Evolutionary conservation across 2,329 filamentous ascomycete genomes (phyloP).

Genomic region (Magnaporthiopsis poae): DNA sequence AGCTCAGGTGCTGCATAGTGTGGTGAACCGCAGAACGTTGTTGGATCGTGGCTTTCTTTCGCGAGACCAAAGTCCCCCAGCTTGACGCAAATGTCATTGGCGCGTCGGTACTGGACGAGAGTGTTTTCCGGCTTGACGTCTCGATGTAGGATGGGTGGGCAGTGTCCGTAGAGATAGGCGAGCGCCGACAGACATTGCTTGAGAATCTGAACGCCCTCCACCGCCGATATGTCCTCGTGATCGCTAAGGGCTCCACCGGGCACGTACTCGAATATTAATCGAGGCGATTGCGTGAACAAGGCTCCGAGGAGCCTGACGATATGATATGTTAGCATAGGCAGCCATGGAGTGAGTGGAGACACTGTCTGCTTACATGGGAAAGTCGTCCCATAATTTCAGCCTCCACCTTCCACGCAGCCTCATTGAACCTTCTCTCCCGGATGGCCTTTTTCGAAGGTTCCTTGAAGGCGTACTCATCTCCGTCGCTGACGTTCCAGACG

Average conservation of each 20-base stretch:
- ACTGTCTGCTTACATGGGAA: not conserved
- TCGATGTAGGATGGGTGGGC: too few species aligned
- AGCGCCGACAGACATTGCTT: not conserved
- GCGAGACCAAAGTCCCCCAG: too few species aligned
- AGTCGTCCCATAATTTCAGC: not conserved
- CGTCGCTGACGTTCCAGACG: not conserved
- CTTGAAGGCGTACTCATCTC: not conserved
- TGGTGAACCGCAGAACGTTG: too few species aligned
- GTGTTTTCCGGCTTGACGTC: too few species aligned
- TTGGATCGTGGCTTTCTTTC: too few species aligned
- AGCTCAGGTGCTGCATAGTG: too few species aligned
- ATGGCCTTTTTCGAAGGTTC: not conserved
- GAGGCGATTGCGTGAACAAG: not conserved
- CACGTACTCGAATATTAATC: not conserved
- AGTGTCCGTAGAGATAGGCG: not conserved
- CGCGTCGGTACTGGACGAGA: too few species aligned
- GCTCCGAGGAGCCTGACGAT: not conserved
- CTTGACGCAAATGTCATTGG: too few species aligned
- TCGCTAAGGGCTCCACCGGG: not conserved
- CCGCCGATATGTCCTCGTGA: not conserved
- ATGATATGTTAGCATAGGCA: not conserved
- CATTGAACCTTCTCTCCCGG: not conserved
- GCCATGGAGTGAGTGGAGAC: not conserved
- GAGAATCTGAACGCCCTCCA: not conserved
- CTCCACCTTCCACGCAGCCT: not conserved